Percentiles rank a stretch among this genome's conserved stretches.
phyloP scores from a whole-genome alignment of 139 green algal species.

The Eudorina sp. region DNA sequence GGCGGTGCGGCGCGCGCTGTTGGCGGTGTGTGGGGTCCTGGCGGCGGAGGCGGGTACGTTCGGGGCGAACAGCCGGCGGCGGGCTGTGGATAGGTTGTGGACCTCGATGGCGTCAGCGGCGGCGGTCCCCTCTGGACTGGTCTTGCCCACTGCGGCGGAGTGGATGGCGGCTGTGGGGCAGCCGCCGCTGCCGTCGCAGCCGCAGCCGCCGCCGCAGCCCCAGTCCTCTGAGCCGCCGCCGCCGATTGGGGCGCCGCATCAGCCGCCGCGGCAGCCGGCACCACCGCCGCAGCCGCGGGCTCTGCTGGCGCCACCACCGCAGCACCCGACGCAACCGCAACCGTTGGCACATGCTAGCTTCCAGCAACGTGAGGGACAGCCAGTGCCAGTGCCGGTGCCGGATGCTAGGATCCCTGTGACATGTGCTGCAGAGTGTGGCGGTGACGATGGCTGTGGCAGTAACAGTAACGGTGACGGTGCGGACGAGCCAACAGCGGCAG shows the following conservation, averaged over 20 bases:
- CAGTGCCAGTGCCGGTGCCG: too few relatives aligned
- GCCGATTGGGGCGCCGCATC: neutral
- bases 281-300: neutral
- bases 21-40: neutral
- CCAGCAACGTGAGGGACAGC: too few relatives aligned
- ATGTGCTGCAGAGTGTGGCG: too few relatives aligned
- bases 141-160: neutral
- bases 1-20: neutral
- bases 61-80: constrained; percentile 8
- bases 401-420: too few relatives aligned
- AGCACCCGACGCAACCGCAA: neutral
- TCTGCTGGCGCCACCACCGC: neutral
- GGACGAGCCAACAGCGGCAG: too few relatives aligned
- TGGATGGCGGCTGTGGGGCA: neutral
- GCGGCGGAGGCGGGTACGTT: neutral
- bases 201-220: neutral
- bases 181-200: neutral
- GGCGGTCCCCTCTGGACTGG: neutral
- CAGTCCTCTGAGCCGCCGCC: neutral
- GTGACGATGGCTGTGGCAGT: too few relatives aligned
- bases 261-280: neutral
- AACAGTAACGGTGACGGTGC: too few relatives aligned
- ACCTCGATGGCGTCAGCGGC: neutral
- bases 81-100: neutral
- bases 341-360: too few relatives aligned